These are phyloP conservation scores for Kodamaea plutei DNA, from an alignment of 1,139 yeast genomes.

Conservation along the genomic window DNA sequence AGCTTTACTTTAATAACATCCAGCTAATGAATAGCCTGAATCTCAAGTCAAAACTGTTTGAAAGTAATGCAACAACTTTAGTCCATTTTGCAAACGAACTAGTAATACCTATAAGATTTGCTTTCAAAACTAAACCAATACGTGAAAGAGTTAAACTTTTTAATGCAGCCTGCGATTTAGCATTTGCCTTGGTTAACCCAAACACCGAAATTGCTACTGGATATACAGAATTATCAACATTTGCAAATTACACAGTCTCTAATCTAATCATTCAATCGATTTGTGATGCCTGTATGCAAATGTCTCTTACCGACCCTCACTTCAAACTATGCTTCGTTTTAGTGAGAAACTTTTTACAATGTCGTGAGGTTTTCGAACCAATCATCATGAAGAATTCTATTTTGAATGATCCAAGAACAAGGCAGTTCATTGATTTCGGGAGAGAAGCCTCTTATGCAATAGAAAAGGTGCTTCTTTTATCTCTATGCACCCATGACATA, in stretches of 20 bases:
- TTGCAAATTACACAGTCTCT: slow-evolving; percentile 27
- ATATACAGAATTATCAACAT: slow-evolving; percentile 22
- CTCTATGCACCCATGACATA: slow-evolving; percentile 54
- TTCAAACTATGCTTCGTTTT: slow-evolving; percentile 38
- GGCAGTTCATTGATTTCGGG: slow-evolving; percentile 17
- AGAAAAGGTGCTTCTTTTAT: slow-evolving; percentile 47
- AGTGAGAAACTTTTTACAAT: slow-evolving; percentile 28
- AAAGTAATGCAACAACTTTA: slow-evolving; percentile 11
- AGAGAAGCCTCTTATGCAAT: slow-evolving; percentile 22
- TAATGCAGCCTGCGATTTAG: slow-evolving; percentile 34
- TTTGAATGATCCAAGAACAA: slow-evolving; percentile 19
- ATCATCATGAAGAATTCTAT: slow-evolving; percentile 22
- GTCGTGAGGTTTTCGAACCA: slow-evolving; percentile 22
- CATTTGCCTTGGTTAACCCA: slow-evolving; percentile 28
- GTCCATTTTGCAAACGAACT: slow-evolving; percentile 25
- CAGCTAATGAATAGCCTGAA: slow-evolving; percentile 21
- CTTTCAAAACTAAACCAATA: slow-evolving; percentile 24
- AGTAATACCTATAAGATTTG: slow-evolving; percentile 30
- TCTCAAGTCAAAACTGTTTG: slow-evolving; percentile 9
- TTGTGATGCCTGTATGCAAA: slow-evolving; percentile 35
- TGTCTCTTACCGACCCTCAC: slow-evolving; percentile 33
- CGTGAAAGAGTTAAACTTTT: slow-evolving; percentile 17
- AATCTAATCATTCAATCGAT: slow-evolving; percentile 33
- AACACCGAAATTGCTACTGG: slow-evolving; percentile 17
- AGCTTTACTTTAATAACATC: slow-evolving; percentile 32